These are phyloP conservation scores for Lentithecium fluviatile DNA, from an alignment of 495 filamentous ascomycete genomes.

Conservation along the genomic window DNA sequence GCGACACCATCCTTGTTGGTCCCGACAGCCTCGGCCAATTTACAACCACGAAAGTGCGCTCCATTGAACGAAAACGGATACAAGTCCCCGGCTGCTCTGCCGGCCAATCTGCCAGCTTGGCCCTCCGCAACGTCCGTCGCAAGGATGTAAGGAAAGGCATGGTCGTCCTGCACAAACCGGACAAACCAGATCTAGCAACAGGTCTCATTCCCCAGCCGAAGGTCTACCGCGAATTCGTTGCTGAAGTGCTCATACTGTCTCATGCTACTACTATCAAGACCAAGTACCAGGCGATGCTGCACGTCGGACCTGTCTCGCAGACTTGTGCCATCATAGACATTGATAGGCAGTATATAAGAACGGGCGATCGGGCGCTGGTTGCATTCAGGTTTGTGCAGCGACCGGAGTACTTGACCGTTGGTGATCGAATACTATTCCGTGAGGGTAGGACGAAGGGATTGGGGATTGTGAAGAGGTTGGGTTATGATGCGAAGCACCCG, in stretches of 20 bases:
- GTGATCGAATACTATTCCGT: constrained; percentile 87
- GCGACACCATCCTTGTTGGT: constrained; percentile 84
- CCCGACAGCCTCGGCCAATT: constrained; percentile 93
- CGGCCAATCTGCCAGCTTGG: constrained; percentile 90
- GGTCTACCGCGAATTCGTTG: constrained; percentile 88
- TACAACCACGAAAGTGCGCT: constrained; percentile 81
- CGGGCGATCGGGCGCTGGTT: constrained; percentile 86
- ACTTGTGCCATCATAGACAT: constrained; percentile 98
- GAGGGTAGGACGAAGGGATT: constrained; percentile 95
- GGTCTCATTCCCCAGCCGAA: constrained; percentile 53
- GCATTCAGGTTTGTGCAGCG: constrained; percentile 94
- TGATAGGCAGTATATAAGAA: constrained; percentile 91
- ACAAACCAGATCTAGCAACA: constrained; percentile 46
- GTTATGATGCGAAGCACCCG: constrained; percentile 71
- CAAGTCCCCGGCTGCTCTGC: constrained; percentile 84
- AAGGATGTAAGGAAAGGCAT: constrained; percentile 98
- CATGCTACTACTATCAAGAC: constrained; percentile 99
- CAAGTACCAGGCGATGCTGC: constrained; percentile 97
- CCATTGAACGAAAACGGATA: constrained; percentile 94
- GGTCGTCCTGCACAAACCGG: constrained; percentile 87
- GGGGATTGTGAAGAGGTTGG: constrained; percentile 88
- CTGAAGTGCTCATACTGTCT: constrained; percentile 91
- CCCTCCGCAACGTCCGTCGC: constrained; percentile 76
- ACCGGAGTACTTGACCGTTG: constrained; percentile 88
- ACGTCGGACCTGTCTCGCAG: constrained; percentile 92